Percentiles rank a stretch among this genome's conserved stretches.
phyloP scores from a whole-genome alignment of 2,329 filamentous ascomycete species.

The Gremmenia infestans region DNA sequence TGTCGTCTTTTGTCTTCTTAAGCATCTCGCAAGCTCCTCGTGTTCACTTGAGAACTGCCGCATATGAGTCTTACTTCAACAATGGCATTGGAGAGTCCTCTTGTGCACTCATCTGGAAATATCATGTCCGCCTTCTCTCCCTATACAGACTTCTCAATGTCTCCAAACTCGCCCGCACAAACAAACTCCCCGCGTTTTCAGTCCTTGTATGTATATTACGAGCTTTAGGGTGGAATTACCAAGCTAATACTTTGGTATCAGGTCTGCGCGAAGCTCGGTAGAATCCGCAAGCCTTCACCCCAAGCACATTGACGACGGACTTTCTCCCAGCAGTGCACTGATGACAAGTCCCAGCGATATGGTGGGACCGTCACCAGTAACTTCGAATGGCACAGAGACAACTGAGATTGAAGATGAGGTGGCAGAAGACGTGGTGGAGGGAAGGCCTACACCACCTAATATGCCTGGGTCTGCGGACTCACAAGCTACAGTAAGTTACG shows the following conservation, averaged over 20 bases:
- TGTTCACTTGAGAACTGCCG: constrained; percentile 13
- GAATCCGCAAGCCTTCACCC: constrained; percentile 49
- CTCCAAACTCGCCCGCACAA: constrained; percentile 46
- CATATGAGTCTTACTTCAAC: constrained; percentile 19
- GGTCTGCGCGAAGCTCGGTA: constrained; percentile 39
- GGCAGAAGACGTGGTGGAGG: constrained; percentile 50
- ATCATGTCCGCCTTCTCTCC: constrained; percentile 49
- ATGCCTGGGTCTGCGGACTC: constrained; percentile 25
- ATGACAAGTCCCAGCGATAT: constrained; percentile 63
- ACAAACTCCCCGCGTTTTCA: constrained; percentile 42
- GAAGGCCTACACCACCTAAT: constrained; percentile 34
- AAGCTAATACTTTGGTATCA: constrained; percentile 26
- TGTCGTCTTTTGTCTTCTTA: constrained; percentile 14
- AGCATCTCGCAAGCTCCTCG: constrained; percentile 11
- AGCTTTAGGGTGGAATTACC: background rate
- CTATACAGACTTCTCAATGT: constrained; percentile 50
- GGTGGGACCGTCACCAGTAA: constrained; percentile 78
- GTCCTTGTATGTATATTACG: constrained; percentile 42
- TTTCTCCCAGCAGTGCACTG: constrained; percentile 30
- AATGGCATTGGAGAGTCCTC: constrained; percentile 58
- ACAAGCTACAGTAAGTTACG: constrained; percentile 22
- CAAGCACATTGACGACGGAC: constrained; percentile 36
- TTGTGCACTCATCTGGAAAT: constrained; percentile 58
- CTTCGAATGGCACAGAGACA: constrained; percentile 76
- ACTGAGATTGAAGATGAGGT: constrained; percentile 81